phyloP scores from a whole-genome alignment of 768 basidiomycete genomes.

The Termitomyces titanicus region DNA sequence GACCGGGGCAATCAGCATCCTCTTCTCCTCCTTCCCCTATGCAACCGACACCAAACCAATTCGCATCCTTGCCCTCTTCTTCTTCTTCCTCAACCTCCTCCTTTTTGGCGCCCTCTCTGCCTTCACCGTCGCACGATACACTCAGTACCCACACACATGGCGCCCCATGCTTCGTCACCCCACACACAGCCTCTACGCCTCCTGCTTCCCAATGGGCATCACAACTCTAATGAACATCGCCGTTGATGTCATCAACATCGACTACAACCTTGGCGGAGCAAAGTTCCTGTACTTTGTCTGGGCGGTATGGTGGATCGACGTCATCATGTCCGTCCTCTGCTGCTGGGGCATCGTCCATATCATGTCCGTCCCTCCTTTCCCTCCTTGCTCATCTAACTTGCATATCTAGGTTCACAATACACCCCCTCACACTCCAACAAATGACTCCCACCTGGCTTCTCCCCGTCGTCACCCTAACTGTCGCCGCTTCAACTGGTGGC shows the following conservation, averaged over 20 bases:
- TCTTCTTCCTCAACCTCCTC: background rate
- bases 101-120: background rate
- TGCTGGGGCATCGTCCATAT: slow-evolving; percentile 60
- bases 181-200: slow-evolving; percentile 15
- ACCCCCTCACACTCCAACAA: slow-evolving; percentile 49
- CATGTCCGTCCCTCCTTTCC: slow-evolving; percentile 44
- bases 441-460: slow-evolving; percentile 72
- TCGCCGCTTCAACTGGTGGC: slow-evolving; percentile 66
- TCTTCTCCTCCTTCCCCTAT: slow-evolving; percentile 59
- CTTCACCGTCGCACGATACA: slow-evolving; percentile 29
- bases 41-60: slow-evolving; percentile 36
- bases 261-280: slow-evolving; percentile 44
- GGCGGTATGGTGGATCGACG: slow-evolving; percentile 65
- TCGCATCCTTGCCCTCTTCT: slow-evolving; percentile 13
- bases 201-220: slow-evolving; percentile 43
- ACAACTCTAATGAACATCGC: slow-evolving; percentile 48
- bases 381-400: background rate
- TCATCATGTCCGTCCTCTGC: slow-evolving; percentile 46
- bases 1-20: slow-evolving; percentile 48
- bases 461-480: slow-evolving; percentile 71
- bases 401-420: slow-evolving; percentile 46
- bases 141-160: slow-evolving; percentile 40
- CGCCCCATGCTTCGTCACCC: slow-evolving; percentile 44
- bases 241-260: slow-evolving; percentile 34
- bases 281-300: slow-evolving; percentile 49